Base-by-base conservation (phyloP, 2,329 filamentous ascomycete genomes). In the Cercospora brassicicola region DNA sequence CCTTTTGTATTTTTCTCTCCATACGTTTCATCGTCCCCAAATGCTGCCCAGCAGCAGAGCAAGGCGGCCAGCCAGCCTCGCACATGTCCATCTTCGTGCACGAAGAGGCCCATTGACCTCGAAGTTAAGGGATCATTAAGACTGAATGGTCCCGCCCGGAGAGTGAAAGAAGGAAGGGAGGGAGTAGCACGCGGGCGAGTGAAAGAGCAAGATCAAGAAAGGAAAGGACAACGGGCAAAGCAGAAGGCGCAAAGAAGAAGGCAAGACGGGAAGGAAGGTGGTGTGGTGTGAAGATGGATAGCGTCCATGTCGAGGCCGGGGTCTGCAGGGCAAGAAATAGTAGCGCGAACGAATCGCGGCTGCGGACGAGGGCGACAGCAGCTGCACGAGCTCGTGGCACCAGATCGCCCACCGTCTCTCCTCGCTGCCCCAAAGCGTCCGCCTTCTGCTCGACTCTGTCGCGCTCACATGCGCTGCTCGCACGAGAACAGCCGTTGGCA, bases 41-140 rank as follows among this genome's bases (percentile, higher is more conserved):
- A 67, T 30, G 74, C 74, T 57, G 73, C 73, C 57, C 74, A 76
- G 73, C 75, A 78, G 71, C 76, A 77, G 30, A 78, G 66, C 60
- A 78, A 73, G 72, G 75, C 71, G 75, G 76, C 76, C 76, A 76
- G 75, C 76, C 75, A 76, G 71, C 75, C 72, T 71, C 70, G 69
- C 61, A 72, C 73, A 56, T 73, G 72, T 72, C 73, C 75, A 72
- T 75, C 70, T 61, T 72, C 68, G 67, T 68, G 59, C 42, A 74
- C 69, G 69, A 77, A 74, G 68, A 76, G 75, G 74, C 75, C 75
- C 76, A 78, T 77, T 75, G 72, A 73, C 72, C 69, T 69, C 61
- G 64, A 51, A 18, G 48, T 68, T 68, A 72, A 23, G 66, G 63
- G 62, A 42, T 65, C 68, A 73, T 72, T 62, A 70, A 72, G 67